A percentile compares a stretch with the other conserved stretches of the same genome.
Evolutionary conservation across 306 rosid genomes (phyloP).

Genomic region (Medicago lupulina): DNA sequence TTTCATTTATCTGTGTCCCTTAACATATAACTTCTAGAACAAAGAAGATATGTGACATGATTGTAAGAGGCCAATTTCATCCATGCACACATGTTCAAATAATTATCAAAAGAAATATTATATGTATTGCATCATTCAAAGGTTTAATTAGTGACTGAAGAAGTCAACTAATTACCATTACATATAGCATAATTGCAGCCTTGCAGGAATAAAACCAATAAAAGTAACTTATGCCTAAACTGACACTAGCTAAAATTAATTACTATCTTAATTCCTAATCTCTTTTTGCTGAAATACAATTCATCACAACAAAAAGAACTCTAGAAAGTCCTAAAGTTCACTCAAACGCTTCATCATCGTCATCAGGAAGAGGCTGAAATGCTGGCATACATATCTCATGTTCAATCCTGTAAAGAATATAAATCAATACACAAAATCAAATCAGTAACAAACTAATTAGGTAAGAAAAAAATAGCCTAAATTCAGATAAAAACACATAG

Average conservation of each 20-base stretch:
- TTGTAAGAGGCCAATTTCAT: background rate
- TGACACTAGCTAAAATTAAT: background rate
- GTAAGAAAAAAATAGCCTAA: background rate
- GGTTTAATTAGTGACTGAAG: background rate
- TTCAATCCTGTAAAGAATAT: conserved; percentile 59
- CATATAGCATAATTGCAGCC: background rate
- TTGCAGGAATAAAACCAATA: background rate
- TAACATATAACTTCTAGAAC: too few relatives aligned
- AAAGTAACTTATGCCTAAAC: background rate
- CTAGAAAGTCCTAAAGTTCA: background rate
- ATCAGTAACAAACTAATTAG: background rate
- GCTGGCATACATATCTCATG: conserved; percentile 62
- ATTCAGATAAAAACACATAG: background rate
- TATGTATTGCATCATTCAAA: background rate
- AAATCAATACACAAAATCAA: background rate
- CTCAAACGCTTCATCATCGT: conserved; percentile 73
- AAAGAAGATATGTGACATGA: background rate
- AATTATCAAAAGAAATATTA: too few relatives aligned
- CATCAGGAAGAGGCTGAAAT: conserved; percentile 83
- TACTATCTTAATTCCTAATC: background rate
- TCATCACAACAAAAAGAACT: background rate
- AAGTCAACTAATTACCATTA: background rate
- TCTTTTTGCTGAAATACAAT: background rate
- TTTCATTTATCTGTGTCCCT: too few relatives aligned
- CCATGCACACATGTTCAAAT: background rate